Percentiles rank a stretch among this genome's conserved stretches.
Evolutionary conservation across 2,329 filamentous ascomycete genomes (phyloP).

Genomic region (Colletotrichum lindemuthianum): DNA sequence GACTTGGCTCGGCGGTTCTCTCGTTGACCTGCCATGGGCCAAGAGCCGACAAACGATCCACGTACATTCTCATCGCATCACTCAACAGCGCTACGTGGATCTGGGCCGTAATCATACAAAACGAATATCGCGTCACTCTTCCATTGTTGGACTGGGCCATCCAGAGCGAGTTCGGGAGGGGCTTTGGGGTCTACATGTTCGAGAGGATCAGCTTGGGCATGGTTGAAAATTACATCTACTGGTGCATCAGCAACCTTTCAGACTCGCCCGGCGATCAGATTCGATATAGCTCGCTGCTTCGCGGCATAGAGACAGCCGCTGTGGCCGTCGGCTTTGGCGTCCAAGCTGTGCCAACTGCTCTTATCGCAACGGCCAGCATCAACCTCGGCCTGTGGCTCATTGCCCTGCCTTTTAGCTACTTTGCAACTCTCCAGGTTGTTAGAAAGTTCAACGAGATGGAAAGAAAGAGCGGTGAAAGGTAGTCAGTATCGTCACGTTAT

Average conservation of each 20-base stretch:
- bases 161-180: conserved; percentile 50
- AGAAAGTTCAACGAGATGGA: conserved; percentile 50
- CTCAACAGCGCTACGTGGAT: conserved; percentile 57
- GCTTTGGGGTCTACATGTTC: conserved; percentile 54
- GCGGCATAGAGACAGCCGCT: conserved; percentile 53
- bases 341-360: conserved; percentile 53
- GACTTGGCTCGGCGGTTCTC: conserved; percentile 48
- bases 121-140: conserved; percentile 54
- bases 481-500: conserved; percentile 48
- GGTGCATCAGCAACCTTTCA: conserved; percentile 56
- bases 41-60: conserved; percentile 49
- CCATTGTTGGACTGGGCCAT: conserved; percentile 56
- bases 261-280: conserved; percentile 56
- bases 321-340: conserved; percentile 55
- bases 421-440: conserved; percentile 53
- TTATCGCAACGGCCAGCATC: conserved; percentile 55
- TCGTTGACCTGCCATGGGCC: conserved; percentile 51
- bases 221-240: conserved; percentile 57
- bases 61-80: conserved; percentile 51
- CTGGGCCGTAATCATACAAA: conserved; percentile 57
- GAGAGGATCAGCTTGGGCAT: conserved; percentile 50
- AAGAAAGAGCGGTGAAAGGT: conserved; percentile 26
- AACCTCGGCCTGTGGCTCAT: conserved; percentile 53
- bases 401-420: conserved; percentile 55
- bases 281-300: conserved; percentile 54